Conservation (phyloP, 768 basidiomycete species). For the Phaeotremella fagi region DNA sequence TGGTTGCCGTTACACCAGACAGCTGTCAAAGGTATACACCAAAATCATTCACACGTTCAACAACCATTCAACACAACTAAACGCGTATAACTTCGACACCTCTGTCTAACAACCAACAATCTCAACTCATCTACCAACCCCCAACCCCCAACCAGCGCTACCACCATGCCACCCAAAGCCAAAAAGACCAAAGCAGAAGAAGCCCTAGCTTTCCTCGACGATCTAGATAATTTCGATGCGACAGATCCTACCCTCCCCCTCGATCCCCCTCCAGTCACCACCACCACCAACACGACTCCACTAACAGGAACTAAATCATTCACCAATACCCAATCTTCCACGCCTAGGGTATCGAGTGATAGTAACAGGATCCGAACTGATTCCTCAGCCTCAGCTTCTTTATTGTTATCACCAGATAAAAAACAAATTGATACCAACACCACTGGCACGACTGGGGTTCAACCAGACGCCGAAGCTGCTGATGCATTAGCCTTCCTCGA, state of each 20-base stretch:
- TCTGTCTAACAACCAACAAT: too few relatives aligned
- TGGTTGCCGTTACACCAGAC: too few relatives aligned
- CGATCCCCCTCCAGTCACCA: slow-evolving; percentile 1
- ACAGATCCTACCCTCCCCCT: too few relatives aligned
- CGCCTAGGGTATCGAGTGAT: slow-evolving; percentile 30
- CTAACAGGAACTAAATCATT: neutral
- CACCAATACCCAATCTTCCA: neutral
- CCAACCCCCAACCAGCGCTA: neutral
- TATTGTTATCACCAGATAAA: neutral
- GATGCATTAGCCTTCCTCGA: slow-evolving; percentile 90
- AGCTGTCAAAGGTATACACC: too few relatives aligned
- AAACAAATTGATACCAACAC: neutral
- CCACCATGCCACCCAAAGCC: slow-evolving; percentile 40
- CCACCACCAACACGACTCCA: slow-evolving; percentile 1
- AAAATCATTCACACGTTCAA: too few relatives aligned
- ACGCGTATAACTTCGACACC: too few relatives aligned
- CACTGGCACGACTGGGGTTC: neutral
- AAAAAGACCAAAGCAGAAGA: slow-evolving; percentile 54
- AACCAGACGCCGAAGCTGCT: slow-evolving; percentile 61
- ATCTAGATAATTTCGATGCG: slow-evolving; percentile 72
- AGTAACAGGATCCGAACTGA: slow-evolving; percentile 14
- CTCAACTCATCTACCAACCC: neutral
- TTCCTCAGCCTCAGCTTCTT: neutral
- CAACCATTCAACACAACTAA: too few relatives aligned
- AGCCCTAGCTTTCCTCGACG: slow-evolving; percentile 86